phyloP scores from a whole-genome alignment of 2,329 filamentous ascomycete genomes.

The Nectriaceae sp. region DNA sequence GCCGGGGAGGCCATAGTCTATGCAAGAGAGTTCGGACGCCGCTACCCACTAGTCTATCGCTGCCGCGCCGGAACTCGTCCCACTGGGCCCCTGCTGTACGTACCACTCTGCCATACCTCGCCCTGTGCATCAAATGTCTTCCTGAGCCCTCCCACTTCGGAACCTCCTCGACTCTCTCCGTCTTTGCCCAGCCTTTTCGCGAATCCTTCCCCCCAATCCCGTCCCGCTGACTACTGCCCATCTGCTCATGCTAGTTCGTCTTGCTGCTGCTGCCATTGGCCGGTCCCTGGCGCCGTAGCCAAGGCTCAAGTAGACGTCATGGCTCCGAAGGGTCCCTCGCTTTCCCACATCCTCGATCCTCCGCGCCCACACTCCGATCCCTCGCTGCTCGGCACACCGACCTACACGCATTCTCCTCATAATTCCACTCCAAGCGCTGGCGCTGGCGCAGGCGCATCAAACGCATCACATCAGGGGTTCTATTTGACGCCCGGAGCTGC shows the following conservation, averaged over 20 bases:
- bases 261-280: background rate
- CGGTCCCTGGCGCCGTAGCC: background rate
- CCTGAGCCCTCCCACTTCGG: background rate
- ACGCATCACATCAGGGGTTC: no score
- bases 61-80: no score
- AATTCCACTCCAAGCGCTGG: background rate
- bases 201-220: background rate
- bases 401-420: background rate
- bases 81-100: no score
- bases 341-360: slow-evolving; percentile 36
- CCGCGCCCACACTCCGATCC: slow-evolving; percentile 22
- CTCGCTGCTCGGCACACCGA: background rate
- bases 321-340: slow-evolving; percentile 33
- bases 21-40: no score
- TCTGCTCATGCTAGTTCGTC: background rate
- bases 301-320: slow-evolving; percentile 20
- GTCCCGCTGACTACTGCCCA: background rate
- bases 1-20: no score
- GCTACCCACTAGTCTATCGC: no score
- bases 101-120: background rate
- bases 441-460: no score
- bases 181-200: background rate
- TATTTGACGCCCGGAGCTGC: no score
- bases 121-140: background rate
- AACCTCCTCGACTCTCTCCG: background rate